Percentiles rank a stretch among this genome's conserved stretches.
These are phyloP conservation scores for Backusella australiensis DNA, from an alignment of 192 early-diverging fungal species.

Conservation along the genomic window DNA sequence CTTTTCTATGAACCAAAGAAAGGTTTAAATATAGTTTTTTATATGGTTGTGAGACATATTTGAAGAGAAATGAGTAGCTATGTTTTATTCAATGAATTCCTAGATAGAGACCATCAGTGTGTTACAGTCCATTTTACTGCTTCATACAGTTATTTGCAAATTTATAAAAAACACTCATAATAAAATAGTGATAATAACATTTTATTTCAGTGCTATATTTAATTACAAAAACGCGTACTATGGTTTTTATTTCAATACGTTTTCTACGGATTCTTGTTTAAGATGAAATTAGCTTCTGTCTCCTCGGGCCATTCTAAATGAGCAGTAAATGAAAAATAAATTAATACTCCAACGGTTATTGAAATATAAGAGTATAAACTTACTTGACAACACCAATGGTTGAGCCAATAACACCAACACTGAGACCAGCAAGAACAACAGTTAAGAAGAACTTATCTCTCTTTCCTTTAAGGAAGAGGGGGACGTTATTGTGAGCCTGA, in stretches of 20 bases:
- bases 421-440: slow-evolving; percentile 18
- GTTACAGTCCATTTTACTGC: neutral
- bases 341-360: neutral
- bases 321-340: neutral
- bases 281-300: neutral
- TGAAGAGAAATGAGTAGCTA: neutral
- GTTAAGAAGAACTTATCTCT: slow-evolving; percentile 21
- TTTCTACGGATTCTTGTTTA: neutral
- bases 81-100: neutral
- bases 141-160: neutral
- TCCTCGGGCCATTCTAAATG: slow-evolving; percentile 12
- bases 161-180: neutral
- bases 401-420: slow-evolving; percentile 21
- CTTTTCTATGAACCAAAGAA: neutral
- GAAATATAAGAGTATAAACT: neutral
- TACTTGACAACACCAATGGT: slow-evolving; percentile 17
- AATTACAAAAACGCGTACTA: neutral
- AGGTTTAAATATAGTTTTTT: neutral
- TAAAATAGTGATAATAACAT: neutral
- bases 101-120: neutral
- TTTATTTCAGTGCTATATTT: neutral
- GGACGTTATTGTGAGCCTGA: slow-evolving; percentile 16
- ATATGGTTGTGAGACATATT: neutral
- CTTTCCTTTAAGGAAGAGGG: slow-evolving; percentile 28
- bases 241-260: slow-evolving; percentile 5